Base-by-base conservation (phyloP, 2,329 filamentous ascomycete species). In the Ophiostoma angusticollis region DNA sequence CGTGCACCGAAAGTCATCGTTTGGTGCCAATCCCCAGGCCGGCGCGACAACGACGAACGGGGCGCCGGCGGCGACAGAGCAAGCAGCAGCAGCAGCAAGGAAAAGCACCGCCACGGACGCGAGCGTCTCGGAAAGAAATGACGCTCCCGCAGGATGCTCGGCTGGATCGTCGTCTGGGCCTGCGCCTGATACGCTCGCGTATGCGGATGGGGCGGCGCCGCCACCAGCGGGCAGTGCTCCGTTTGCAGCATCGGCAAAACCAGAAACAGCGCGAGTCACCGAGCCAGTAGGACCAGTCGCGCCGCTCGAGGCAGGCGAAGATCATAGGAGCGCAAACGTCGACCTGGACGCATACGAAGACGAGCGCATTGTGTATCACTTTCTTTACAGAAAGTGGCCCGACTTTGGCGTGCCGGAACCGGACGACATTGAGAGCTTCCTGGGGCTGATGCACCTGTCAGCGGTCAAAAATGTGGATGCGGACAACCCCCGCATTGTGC, bases 321-420 rank as follows among this genome's bases (percentile, higher is more conserved):
- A 19, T 3, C 16, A 9, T 3, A 5, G n/a, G 16, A 35, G 22
- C 5, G 28, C 30, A 2, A 6, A 3, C 32, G n/a, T 43, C 16
- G 17, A 44, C 16, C 37, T 37, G 6, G 53, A 58, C 17, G 52
- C 55, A 6, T 47, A 52, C 17, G 59, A 56, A 17, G 60, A 77
- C 39, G 70, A 75, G 35, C 81, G 78, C 47, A 67, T 72, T 13
- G 70, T 95, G 33, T 86, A 78, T 70, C 87, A 96, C 58, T 74
- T 91, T 40, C 70, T 93, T 12, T 96, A 93, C 61, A 78, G 74
- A 30, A 77, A 74, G 40, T 95, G 89, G 89, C 84, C 86, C 8
- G 87, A 96, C 59, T 93, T 91, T 57, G 79, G 80, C 23, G 83
- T 93, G 2, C 86, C 89, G 0, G 71, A 72, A 32, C 64, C 78